Base-by-base conservation (phyloP, 495 filamentous ascomycete species). In the Filosporella fistucella region DNA sequence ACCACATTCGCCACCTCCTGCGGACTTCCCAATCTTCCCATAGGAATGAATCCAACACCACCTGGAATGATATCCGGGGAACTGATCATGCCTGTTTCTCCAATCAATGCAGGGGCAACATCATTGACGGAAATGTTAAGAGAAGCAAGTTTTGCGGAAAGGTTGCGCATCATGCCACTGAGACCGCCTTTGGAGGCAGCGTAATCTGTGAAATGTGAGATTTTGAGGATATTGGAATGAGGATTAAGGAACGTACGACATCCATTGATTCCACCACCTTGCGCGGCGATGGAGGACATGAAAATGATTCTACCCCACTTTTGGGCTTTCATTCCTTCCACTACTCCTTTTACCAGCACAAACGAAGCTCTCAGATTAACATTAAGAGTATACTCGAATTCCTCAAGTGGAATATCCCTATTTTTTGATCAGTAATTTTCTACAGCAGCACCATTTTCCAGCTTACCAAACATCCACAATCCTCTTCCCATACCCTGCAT, bases 71-170 rank as follows among this genome's bases (percentile, higher is more conserved):
- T 65, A 43, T 75, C 67, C 11, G 67, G 69, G 39, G 75, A 73
- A 3, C 80, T 78, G 45, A 84, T 73, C 79, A 84, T 81, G 0
- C 76, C 77, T 13, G 80, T 84, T 4, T 78, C 76, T 3, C 79
- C 78, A 49, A 88, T 86, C 78, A 88, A 80, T 7, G 82, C 83
- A 1, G 85, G 85, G 12, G 84, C 80, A 1, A 89, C 80, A 59
- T 84, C 82, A 44, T 89, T 88, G 30, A 85, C 81, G 24, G 81
- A 86, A 52, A 89, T 83, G 24, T 81, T 80, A 50, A 70, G 67
- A 44, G 70, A 68, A 1, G 80, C 82, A 9, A 86, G 71, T 30
- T 77, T 74, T 3, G 64, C 76, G 2, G 80, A 75, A 10, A 89
- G 68, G 47, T 81, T 85, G 55, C 75, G 78, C 69, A 84, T 82